Percentiles rank a stretch among this genome's conserved stretches.
Conservation (phyloP, 192 early-diverging fungal species). For the Umbelopsis sp. region DNA sequence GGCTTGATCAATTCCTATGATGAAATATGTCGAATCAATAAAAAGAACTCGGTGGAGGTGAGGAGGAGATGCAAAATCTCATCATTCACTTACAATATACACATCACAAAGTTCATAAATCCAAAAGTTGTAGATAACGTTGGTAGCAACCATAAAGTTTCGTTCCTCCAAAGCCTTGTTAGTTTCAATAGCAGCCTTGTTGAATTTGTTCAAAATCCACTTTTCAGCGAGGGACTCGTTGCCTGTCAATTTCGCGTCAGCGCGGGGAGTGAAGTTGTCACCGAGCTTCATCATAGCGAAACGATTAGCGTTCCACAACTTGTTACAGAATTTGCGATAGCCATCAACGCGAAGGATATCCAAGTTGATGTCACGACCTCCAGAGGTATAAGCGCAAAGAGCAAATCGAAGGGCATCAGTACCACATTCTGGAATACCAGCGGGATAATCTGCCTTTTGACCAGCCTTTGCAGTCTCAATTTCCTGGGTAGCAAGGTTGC, state of each 20-base stretch:
- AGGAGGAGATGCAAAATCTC: neutral
- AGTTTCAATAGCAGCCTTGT: slow-evolving; percentile 74
- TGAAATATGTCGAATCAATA: neutral
- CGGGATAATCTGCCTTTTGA: slow-evolving; percentile 88
- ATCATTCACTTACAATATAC: slow-evolving; percentile 71
- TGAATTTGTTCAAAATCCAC: slow-evolving; percentile 93
- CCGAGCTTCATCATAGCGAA: slow-evolving; percentile 96
- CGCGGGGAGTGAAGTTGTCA: slow-evolving; percentile 76
- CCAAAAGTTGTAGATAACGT: slow-evolving; percentile 91
- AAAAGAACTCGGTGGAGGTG: neutral
- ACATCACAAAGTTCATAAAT: slow-evolving; percentile 97
- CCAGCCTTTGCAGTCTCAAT: slow-evolving; percentile 84
- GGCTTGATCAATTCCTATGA: slow-evolving; percentile 83
- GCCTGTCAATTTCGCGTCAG: slow-evolving; percentile 64
- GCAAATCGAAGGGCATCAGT: slow-evolving; percentile 93
- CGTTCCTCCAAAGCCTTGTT: slow-evolving; percentile 77
- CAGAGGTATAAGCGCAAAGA: slow-evolving; percentile 75
- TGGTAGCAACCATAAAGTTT: slow-evolving; percentile 94
- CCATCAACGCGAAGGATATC: slow-evolving; percentile 96
- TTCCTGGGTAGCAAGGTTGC: slow-evolving; percentile 92
- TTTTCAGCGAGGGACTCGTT: slow-evolving; percentile 85
- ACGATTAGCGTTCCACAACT: slow-evolving; percentile 97
- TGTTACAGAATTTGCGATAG: slow-evolving; percentile 99
- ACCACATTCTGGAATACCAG: slow-evolving; percentile 98
- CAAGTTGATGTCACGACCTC: slow-evolving; percentile 89